Evolutionary conservation across 306 rosid species (phyloP), one percentile per base, ranked within the genome.

Genomic region (Pyrus pyrifolia): DNA sequence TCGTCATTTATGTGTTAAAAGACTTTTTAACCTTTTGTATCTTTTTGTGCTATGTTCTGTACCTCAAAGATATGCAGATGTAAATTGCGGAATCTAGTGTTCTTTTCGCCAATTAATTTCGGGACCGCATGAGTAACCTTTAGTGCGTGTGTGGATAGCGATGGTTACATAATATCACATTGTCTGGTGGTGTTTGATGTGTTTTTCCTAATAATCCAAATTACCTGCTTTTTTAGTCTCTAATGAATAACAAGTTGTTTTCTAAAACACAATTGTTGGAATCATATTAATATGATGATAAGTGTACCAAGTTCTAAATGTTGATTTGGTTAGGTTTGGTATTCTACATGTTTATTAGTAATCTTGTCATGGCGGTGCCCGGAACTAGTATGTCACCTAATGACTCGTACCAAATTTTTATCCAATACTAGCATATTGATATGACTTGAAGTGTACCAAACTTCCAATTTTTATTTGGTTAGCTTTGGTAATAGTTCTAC

Each of bases 391-490:
- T 71, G 8, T 31, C 27, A n/a, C 6, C 1, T 8, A 23, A 22
- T 22, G 64, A 23, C 35, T 62, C n/a, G 0, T 17, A 27, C 33
- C 44, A 29, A 52, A 9, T 17, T 11, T 11, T 35, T 55, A 8
- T 42, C 27, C 4, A 60, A 25, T 60, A 13, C 11, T 53, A 8
- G 44, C 21, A 29, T 29, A 29, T 31, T 14, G 67, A 35, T 10
- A 23, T 30, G 60, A 58, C 29, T 30, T 65, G 4, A 55, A 38
- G 29, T 15, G 22, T 35, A 35, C 9, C 21, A 8, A 30, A 65
- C 25, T 82, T n/a, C 11, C 45, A 40, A 66, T n/a, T 13, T 68
- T 38, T 72, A 58, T 49, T 9, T 70, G 23, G 70, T 83, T 14
- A 67, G 40, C 61, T 23, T 49, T 63, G 57, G 12, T 59, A 35